Conservation (phyloP, 169 alveolate genomes). For the Eimeria necatrix region DNA sequence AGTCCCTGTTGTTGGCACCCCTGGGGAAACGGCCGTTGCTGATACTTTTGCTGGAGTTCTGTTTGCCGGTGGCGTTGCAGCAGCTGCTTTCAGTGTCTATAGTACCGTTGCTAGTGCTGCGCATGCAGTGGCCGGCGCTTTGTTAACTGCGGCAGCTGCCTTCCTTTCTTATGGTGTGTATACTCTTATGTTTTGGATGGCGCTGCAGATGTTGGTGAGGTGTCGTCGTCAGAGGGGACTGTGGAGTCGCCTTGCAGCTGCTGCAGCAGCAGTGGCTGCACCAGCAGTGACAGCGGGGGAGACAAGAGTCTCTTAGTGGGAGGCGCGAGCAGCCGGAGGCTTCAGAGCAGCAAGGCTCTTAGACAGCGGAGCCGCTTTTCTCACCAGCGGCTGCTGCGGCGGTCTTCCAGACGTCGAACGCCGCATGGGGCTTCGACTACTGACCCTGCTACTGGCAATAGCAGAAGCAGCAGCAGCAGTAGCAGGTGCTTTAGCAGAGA, state of each 20-base stretch:
- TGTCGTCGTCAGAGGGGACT: slow-evolving; percentile 24
- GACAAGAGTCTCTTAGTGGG: background rate
- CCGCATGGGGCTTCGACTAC: background rate
- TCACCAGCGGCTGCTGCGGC: slow-evolving; percentile 43
- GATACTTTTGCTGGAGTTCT: background rate
- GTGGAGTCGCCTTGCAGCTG: slow-evolving; percentile 47
- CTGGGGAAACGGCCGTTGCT: slow-evolving; percentile 11
- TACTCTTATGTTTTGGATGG: background rate
- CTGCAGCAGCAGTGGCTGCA: slow-evolving; percentile 48
- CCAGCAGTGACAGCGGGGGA: slow-evolving; percentile 42
- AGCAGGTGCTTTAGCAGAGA: slow-evolving; percentile 21
- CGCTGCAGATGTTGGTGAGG: background rate
- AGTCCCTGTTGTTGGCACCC: background rate
- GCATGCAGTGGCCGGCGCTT: background rate
- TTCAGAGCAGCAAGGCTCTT: background rate
- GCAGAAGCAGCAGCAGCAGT: background rate
- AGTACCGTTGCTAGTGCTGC: background rate
- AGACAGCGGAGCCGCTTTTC: slow-evolving; percentile 17
- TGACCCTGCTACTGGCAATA: background rate
- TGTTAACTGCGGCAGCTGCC: background rate
- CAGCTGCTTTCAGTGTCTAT: background rate
- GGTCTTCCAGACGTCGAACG: background rate
- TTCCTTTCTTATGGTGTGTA: too few species aligned
- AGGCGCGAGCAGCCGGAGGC: background rate
- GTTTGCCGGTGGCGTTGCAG: background rate